These are phyloP conservation scores for Diospyros lotus DNA, from an alignment of 148 eudicot species.

Conservation along the genomic window DNA sequence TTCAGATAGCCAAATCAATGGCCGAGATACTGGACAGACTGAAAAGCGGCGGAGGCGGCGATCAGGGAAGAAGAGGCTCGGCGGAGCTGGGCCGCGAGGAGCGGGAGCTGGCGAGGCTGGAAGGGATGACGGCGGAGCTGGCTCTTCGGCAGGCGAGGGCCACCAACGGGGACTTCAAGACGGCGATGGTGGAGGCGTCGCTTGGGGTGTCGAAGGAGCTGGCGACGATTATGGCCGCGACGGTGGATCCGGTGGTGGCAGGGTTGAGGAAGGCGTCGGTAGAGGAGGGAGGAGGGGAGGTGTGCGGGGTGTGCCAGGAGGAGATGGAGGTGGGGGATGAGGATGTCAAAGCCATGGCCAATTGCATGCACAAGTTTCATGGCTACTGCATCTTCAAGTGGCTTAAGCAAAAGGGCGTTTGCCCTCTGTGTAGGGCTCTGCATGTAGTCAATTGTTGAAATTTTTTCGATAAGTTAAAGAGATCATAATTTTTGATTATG, in stretches of 20 bases:
- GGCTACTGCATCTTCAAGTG: neutral
- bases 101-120: neutral
- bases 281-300: neutral
- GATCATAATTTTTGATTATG: too few relatives aligned
- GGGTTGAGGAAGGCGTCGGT: neutral
- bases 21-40: too few relatives aligned
- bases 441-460: too few relatives aligned
- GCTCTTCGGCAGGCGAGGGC: neutral
- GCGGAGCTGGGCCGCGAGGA: neutral
- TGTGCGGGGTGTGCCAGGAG: constrained; percentile 11
- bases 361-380: constrained; percentile 5
- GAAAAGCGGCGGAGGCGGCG: too few relatives aligned
- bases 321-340: constrained; percentile 3
- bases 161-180: neutral
- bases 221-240: neutral
- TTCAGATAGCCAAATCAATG: too few relatives aligned
- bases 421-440: neutral
- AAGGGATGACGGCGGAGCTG: neutral
- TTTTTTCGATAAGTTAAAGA: too few relatives aligned
- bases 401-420: neutral
- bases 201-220: neutral
- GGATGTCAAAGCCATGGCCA: neutral
- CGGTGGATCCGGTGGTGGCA: neutral
- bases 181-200: neutral
- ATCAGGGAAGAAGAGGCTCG: neutral